phyloP scores from a whole-genome alignment of 148 eudicot genomes.

The Polygonum maritimum region DNA sequence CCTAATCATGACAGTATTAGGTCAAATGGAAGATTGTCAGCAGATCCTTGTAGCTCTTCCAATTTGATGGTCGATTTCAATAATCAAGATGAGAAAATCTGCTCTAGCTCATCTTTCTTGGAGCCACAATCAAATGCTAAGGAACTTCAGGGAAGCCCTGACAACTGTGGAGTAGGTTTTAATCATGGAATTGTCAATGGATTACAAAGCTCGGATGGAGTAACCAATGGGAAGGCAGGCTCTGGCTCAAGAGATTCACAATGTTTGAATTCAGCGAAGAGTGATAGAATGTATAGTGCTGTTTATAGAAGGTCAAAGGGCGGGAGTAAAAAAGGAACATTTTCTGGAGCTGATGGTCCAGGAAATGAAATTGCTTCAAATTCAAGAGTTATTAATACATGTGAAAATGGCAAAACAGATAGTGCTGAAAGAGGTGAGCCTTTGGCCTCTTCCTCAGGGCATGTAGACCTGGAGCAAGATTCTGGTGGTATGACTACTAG shows the following conservation, averaged over 20 bases:
- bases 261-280: conserved; percentile 28
- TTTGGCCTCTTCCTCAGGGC: conserved; percentile 25
- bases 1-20: conserved; percentile 16
- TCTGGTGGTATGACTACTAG: conserved; percentile 17
- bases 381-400: conserved; percentile 27
- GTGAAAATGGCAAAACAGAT: conserved; percentile 20
- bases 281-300: conserved; percentile 62
- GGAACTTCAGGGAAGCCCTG: conserved; percentile 21
- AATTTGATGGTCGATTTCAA: conserved; percentile 11
- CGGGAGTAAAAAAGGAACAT: conserved; percentile 37
- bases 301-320: conserved; percentile 89
- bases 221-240: conserved; percentile 15
- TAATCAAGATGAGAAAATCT: conserved; percentile 20
- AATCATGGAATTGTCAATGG: conserved; percentile 26
- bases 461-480: conserved; percentile 24
- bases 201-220: conserved; percentile 20
- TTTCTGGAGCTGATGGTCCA: conserved; percentile 29
- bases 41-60: conserved; percentile 18
- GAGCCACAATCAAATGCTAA: conserved; percentile 17
- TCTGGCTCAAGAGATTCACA: conserved; percentile 21
- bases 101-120: conserved; percentile 14
- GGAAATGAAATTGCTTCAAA: conserved; percentile 42
- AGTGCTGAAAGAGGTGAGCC: conserved; percentile 23
- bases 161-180: conserved; percentile 10
- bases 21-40: conserved; percentile 19